Evolutionary conservation across 208 protist species (phyloP), one percentile per base, ranked within the genome.

Genomic region (Leishmania guyanensis): DNA sequence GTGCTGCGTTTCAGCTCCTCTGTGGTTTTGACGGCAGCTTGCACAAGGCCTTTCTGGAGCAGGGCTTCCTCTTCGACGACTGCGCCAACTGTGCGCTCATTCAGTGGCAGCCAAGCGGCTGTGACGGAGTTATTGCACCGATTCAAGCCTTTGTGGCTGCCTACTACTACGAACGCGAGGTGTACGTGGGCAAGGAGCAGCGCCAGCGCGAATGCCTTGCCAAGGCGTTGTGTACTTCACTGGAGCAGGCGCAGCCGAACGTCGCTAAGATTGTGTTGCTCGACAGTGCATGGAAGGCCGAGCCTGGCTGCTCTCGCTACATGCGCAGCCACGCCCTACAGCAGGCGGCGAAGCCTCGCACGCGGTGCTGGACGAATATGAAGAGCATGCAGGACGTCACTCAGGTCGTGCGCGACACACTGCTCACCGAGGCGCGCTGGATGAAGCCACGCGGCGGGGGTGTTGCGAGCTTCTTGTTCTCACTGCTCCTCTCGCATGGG

Each of bases 31-130:
- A 80, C 26, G 77, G 69, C 39, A 16, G 51, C 50, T 84, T 86
- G 46, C 69, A 82, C 8, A 74, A 46, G 26, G 80, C 84, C 0
- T 92, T 95, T 78, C 53, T 93, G 16, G 75, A 89, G 75, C 93
- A 96, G 71, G 94, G 94, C 50, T 94, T 96, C 74, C 68, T 70
- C 53, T 97, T 96, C 80, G 88, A 91, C 75, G 79, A 90, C 36
- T 74, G 85, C 3, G 78, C 93, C 14, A 88, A 93, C 60, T 95
- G 91, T 75, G 88, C 83, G 1, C 90, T 97, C 51, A 79, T 94
- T 29, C 92, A 96, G 84, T 88, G 87, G 87, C 65, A 84, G 9
- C 71, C 79, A 20, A 92, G 93, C 22, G 91, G 87, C 51, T 91
- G 92, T 56, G 92, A 86, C 46, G 81, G 84, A 5, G 85, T 93